Base-by-base conservation (phyloP, 2,329 filamentous ascomycete genomes). In the Pleoardoris graminearum region DNA sequence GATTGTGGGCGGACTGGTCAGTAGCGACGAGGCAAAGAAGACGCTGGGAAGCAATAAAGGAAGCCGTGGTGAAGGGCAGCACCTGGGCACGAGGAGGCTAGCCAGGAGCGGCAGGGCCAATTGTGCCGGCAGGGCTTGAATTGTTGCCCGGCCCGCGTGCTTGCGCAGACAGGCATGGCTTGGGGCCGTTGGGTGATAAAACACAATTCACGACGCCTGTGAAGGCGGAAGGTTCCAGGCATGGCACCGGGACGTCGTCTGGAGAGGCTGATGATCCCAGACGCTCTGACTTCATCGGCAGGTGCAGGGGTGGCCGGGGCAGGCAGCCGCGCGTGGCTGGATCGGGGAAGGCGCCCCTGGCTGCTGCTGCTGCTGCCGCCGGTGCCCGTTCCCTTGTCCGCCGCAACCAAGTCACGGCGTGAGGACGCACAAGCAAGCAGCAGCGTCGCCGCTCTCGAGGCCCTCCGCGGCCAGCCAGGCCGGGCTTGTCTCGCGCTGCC, bases 131-230 rank as follows among this genome's bases (percentile, higher is more conserved):
- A 46, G 29, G 37, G 54, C 21, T 39, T 48, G 50, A 45, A 59
- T 57, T 55, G 64, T 63, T 59, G 59, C 57, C 44, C 60, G 64
- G 62, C 55, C 60, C 61, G 63, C 65, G 53, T 57, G 59, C 55
- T 63, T 66, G 63, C 57, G 65, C 64, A 64, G 60, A 55, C 65
- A 67, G 61, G 57, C 66, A 67, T 68, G 66, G 69, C 66, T 70
- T 69, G 65, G 68, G 67, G 66, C 67, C 62, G 66, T 68, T 71
- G 69, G 65, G 67, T 68, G 69, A 69, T 69, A 69, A 72, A 70
- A 69, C 68, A 72, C 70, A 67, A 72, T 73, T 72, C 67, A 70
- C 61, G 59, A 65, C 60, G 65, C 56, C 47, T 55, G 64, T 68
- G 63, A 67, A 67, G 61, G 61, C 69, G 70, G 68, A 68, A 71